A percentile compares a stretch with the other conserved stretches of the same genome.
Evolutionary conservation across 441 rosid genomes (phyloP).

Genomic region (Codiaeum variegatum): DNA sequence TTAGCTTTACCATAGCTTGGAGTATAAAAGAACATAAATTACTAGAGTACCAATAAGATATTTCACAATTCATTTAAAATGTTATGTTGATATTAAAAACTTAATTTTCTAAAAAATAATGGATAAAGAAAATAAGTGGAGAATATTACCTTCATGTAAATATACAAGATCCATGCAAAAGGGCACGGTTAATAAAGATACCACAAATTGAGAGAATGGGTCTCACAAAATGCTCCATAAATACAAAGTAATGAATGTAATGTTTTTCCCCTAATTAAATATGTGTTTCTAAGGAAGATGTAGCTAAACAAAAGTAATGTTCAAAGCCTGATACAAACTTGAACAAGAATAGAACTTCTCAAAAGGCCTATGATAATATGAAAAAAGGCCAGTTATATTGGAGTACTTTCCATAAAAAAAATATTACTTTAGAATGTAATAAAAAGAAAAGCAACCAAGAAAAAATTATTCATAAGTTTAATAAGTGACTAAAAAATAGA

Average conservation of each 20-base stretch:
- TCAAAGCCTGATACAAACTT: neutral
- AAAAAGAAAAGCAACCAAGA: neutral
- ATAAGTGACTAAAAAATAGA: neutral
- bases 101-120: neutral
- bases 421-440: neutral
- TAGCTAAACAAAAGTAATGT: no score
- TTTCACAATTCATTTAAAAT: no score
- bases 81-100: no score
- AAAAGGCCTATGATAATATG: neutral
- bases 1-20: no score
- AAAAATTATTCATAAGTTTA: neutral
- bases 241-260: neutral
- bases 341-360: neutral
- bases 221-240: neutral
- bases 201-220: neutral
- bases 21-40: no score
- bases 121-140: neutral
- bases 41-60: no score
- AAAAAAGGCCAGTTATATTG: neutral
- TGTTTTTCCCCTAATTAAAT: neutral
- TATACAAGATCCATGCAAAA: slow-evolving; percentile 47
- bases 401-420: neutral
- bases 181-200: slow-evolving; percentile 4
- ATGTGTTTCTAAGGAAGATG: neutral
- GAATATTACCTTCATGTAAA: slow-evolving; percentile 65